A percentile compares a stretch with the other conserved stretches of the same genome.
These are phyloP conservation scores for Oryza longistaminata DNA, from an alignment of 176 grass and related monocot genomes.

Conservation along the genomic window DNA sequence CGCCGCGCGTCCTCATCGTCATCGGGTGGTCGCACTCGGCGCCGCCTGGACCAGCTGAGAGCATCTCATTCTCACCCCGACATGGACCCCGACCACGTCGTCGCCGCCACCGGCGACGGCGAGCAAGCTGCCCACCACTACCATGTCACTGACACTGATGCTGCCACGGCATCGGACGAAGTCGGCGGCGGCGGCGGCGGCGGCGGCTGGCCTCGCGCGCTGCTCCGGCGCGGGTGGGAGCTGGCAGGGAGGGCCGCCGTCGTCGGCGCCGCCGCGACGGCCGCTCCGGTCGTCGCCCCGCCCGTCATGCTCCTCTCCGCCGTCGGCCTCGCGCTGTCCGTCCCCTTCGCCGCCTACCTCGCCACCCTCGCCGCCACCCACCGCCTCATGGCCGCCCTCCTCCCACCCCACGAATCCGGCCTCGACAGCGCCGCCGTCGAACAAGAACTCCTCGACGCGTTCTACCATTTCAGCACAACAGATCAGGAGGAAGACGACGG, in stretches of 20 bases:
- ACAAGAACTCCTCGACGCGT: constrained; percentile 12
- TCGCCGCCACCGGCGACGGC: background rate
- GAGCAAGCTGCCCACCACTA: background rate
- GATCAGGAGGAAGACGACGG: background rate
- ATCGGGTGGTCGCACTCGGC: too few species aligned
- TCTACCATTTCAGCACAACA: background rate
- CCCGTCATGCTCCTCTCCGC: constrained; percentile 24
- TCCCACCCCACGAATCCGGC: background rate
- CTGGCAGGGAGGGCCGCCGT: constrained; percentile 37
- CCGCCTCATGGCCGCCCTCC: constrained; percentile 21
- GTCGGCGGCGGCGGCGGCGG: background rate
- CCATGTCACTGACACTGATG: background rate
- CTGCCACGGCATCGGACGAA: background rate
- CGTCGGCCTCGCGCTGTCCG: constrained; percentile 24
- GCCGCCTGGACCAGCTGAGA: too few species aligned
- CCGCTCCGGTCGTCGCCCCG: constrained; percentile 32
- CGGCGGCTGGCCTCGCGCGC: background rate
- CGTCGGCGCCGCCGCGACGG: background rate
- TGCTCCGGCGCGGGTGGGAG: constrained; percentile 36
- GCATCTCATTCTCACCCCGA: too few species aligned
- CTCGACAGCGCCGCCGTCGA: background rate
- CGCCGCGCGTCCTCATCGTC: too few species aligned
- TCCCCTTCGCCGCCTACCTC: constrained; percentile 39
- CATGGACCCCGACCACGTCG: constrained; percentile 11
- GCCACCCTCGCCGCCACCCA: constrained; percentile 38